A percentile compares a stretch with the other conserved stretches of the same genome.
These are phyloP conservation scores for Ustilago loliicola DNA, from an alignment of 1,284 basidiomycete genomes.

Conservation along the genomic window DNA sequence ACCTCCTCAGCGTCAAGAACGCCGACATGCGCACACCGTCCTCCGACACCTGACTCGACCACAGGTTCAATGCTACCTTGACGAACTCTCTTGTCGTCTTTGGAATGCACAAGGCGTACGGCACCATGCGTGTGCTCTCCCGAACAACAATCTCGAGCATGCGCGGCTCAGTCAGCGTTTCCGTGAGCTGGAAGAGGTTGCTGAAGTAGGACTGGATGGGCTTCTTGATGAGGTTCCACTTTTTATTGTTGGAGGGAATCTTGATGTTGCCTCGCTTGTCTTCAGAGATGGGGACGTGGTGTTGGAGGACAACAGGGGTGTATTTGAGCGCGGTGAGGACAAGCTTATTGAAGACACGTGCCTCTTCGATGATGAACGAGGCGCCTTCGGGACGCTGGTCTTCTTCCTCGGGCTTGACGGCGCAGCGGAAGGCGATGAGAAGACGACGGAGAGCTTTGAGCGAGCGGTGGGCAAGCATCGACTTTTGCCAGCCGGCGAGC, in stretches of 20 bases:
- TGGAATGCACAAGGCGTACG: constrained; percentile 62
- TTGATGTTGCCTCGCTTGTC: constrained; percentile 67
- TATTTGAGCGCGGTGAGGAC: constrained; percentile 88
- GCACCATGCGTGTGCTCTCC: constrained; percentile 68
- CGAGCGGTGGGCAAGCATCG: constrained; percentile 88
- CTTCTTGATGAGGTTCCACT: constrained; percentile 80
- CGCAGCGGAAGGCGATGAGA: constrained; percentile 73
- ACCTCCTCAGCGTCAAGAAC: constrained; percentile 85
- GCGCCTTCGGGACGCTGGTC: constrained; percentile 44
- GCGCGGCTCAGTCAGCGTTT: constrained; percentile 61
- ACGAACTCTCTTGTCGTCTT: constrained; percentile 63
- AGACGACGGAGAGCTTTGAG: constrained; percentile 86
- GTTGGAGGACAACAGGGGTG: constrained; percentile 87
- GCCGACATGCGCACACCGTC: constrained; percentile 88
- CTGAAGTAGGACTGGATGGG: constrained; percentile 79
- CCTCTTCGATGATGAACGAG: constrained; percentile 62
- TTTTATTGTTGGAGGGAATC: constrained; percentile 72
- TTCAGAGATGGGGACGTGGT: constrained; percentile 88
- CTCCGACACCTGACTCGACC: constrained; percentile 78
- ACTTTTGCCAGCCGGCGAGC: constrained; percentile 87
- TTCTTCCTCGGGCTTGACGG: constrained; percentile 62
- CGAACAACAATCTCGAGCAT: constrained; percentile 75
- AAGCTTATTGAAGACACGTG: constrained; percentile 83
- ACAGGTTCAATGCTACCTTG: constrained; percentile 65
- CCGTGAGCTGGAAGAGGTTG: constrained; percentile 64